phyloP scores from a whole-genome alignment of 192 early-diverging fungal genomes.

The Podila epicladia region DNA sequence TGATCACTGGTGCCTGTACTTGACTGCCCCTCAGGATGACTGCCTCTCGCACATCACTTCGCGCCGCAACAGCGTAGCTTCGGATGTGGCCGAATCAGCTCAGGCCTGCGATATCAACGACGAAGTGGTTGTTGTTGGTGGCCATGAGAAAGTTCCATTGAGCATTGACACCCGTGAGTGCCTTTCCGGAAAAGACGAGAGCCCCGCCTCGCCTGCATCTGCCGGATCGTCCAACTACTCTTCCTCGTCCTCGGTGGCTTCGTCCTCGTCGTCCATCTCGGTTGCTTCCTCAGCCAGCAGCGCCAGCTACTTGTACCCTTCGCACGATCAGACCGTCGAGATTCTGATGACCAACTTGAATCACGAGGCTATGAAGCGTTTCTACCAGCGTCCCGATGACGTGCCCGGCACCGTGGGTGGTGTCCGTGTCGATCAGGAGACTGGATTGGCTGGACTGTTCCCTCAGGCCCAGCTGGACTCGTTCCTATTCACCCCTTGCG shows the following conservation, averaged over 20 bases:
- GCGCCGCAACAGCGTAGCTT: conserved; percentile 42
- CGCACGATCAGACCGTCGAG: conserved; percentile 93
- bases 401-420: conserved; percentile 71
- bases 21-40: conserved; percentile 75
- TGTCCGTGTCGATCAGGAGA: conserved; percentile 72
- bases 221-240: conserved; percentile 9
- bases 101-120: conserved; percentile 17
- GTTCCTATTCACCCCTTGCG: conserved; percentile 94
- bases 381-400: conserved; percentile 75
- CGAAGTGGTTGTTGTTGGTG: conserved; percentile 26
- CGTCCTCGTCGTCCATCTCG: conserved; percentile 51
- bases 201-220: background rate
- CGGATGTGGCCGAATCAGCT: conserved; percentile 34
- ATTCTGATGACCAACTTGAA: conserved; percentile 96
- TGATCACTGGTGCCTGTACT: conserved; percentile 97
- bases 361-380: conserved; percentile 79
- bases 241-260: conserved; percentile 25
- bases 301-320: conserved; percentile 44
- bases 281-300: conserved; percentile 38
- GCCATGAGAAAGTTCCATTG: conserved; percentile 16
- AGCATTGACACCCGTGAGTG: conserved; percentile 32
- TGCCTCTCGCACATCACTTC: conserved; percentile 47
- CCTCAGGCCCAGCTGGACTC: conserved; percentile 87
- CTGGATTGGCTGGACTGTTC: conserved; percentile 86
- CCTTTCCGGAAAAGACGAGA: background rate